Percentiles rank a stretch among this genome's conserved stretches.
These are phyloP conservation scores for Penicillium riverlandense DNA, from an alignment of 495 filamentous ascomycete species.

Conservation along the genomic window DNA sequence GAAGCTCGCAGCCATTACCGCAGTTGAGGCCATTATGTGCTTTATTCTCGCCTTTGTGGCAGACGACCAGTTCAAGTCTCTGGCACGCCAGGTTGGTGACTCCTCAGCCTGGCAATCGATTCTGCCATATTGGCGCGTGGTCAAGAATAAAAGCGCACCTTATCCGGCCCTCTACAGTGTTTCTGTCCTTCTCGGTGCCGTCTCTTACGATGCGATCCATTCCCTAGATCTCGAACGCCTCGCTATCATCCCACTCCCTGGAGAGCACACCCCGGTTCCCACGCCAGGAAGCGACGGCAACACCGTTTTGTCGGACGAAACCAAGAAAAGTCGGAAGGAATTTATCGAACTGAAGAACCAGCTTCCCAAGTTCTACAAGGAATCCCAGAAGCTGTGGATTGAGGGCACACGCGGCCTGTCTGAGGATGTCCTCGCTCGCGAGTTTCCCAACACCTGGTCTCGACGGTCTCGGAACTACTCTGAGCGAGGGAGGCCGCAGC, in stretches of 20 bases:
- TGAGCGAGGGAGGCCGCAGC: constrained; percentile 26
- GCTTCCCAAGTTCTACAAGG: constrained; percentile 33
- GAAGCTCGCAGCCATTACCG: constrained; percentile 37
- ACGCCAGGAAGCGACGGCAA: constrained; percentile 33
- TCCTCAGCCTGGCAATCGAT: constrained; percentile 42
- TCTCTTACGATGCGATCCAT: constrained; percentile 40
- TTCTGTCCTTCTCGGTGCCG: constrained; percentile 38
- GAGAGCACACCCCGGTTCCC: constrained; percentile 31
- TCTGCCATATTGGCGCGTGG: constrained; percentile 39
- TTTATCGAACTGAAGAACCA: constrained; percentile 32
- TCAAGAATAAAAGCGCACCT: constrained; percentile 28
- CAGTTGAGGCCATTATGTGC: constrained; percentile 41
- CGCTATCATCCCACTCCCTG: constrained; percentile 28
- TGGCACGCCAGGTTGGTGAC: constrained; percentile 30
- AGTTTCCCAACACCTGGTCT: constrained; percentile 43
- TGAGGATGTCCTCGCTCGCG: constrained; percentile 32
- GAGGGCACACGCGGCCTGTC: constrained; percentile 36
- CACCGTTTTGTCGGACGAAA: constrained; percentile 24
- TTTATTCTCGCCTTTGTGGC: constrained; percentile 45
- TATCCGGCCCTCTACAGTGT: constrained; percentile 36
- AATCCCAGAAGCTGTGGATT: constrained; percentile 38
- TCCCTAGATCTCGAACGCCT: constrained; percentile 40
- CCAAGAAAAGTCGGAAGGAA: constrained; percentile 29
- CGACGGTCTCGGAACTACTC: constrained; percentile 27
- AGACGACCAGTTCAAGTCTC: constrained; percentile 31